phyloP scores from a whole-genome alignment of 768 basidiomycete genomes.

The Ramaria rubella region DNA sequence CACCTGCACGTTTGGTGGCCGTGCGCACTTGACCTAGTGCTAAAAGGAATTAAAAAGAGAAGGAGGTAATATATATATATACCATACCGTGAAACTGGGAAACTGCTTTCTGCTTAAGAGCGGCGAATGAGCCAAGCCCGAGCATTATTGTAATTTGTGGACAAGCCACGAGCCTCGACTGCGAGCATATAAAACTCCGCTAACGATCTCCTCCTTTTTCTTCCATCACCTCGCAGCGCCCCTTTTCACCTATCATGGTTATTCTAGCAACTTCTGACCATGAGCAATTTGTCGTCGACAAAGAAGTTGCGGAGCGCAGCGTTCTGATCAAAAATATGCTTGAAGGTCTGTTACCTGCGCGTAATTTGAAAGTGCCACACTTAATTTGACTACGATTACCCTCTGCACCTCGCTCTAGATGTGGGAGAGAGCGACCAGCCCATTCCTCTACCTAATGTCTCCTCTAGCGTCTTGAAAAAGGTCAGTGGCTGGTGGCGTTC shows the following conservation, averaged over 20 bases:
- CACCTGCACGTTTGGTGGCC: conserved; percentile 95
- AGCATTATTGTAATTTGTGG: background rate
- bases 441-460: conserved; percentile 92
- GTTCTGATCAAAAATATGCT: conserved; percentile 99
- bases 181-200: conserved; percentile 9
- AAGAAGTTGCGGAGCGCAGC: conserved; percentile 89
- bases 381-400: conserved; percentile 7
- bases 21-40: conserved; percentile 71
- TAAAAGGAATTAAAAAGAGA: conserved; percentile 26
- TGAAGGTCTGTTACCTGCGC: conserved; percentile 55
- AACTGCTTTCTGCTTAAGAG: background rate
- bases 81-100: conserved; percentile 1
- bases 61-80: conserved; percentile 14
- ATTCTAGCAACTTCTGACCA: conserved; percentile 92
- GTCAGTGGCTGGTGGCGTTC: conserved; percentile 32
- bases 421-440: conserved; percentile 92
- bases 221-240: background rate
- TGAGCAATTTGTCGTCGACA: conserved; percentile 89
- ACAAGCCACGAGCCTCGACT: no score
- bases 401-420: conserved; percentile 44
- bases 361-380: background rate
- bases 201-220: background rate
- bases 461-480: conserved; percentile 90
- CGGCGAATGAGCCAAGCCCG: background rate
- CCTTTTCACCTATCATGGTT: conserved; percentile 50